Evolutionary conservation across 495 filamentous ascomycete species (phyloP).

Genomic region (Durotheca rogersii): DNA sequence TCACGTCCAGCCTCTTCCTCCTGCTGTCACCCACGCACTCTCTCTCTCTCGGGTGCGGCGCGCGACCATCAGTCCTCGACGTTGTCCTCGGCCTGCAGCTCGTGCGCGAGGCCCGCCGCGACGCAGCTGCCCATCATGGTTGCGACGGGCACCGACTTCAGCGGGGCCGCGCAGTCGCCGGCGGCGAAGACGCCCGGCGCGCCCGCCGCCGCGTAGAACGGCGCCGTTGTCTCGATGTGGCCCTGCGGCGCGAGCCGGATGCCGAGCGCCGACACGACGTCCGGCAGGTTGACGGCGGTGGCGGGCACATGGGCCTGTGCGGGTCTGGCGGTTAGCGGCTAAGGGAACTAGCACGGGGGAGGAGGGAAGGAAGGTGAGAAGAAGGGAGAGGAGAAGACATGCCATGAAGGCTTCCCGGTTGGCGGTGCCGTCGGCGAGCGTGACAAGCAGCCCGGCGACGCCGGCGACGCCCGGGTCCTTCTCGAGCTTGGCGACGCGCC

Average conservation of each 20-base stretch:
- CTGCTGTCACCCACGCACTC: not conserved
- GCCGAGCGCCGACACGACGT: conserved; percentile 25
- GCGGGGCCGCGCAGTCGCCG: conserved; percentile 31
- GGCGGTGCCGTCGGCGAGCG: conserved; percentile 27
- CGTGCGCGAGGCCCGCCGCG: conserved; percentile 23
- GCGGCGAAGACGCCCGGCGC: conserved; percentile 31
- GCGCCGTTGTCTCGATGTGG: conserved; percentile 26
- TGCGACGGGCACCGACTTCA: conserved; percentile 24
- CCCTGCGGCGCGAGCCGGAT: conserved; percentile 22
- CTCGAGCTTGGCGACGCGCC: conserved; percentile 16
- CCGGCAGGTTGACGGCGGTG: conserved; percentile 24
- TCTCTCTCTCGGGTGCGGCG: not conserved
- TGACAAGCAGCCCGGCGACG: conserved; percentile 24
- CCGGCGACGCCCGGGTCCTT: conserved; percentile 24
- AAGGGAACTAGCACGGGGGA: not conserved
- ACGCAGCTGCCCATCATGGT: conserved; percentile 25
- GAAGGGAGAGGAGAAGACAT: not conserved
- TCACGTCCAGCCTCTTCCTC: not conserved
- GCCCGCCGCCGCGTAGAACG: conserved; percentile 27
- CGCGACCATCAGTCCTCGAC: conserved; percentile 6
- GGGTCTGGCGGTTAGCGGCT: not conserved
- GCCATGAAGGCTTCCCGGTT: conserved; percentile 29
- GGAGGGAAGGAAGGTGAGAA: not conserved
- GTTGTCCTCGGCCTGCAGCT: conserved; percentile 28
- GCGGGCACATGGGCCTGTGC: conserved; percentile 26